A percentile compares a stretch with the other conserved stretches of the same genome.
phyloP scores from a whole-genome alignment of 129 eudicot genomes.

The Oenanthe sinensis region DNA sequence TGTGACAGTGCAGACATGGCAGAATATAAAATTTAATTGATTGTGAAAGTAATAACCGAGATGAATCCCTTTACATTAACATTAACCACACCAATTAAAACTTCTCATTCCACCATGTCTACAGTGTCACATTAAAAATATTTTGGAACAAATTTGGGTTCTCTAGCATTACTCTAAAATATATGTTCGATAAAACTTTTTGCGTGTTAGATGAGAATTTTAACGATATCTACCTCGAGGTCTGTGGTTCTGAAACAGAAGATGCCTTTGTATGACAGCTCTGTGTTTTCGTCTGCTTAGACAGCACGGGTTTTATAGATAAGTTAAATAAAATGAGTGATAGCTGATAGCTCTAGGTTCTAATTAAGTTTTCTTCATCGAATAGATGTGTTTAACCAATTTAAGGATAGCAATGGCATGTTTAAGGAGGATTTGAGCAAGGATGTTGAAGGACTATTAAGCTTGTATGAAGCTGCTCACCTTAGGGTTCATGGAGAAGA shows the following conservation, averaged over 20 bases:
- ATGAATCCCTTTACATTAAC: no score
- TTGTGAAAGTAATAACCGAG: no score
- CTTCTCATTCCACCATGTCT: no score
- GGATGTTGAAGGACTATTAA: not conserved
- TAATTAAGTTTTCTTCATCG: not conserved
- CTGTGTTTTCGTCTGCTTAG: not conserved
- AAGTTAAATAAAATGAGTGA: not conserved
- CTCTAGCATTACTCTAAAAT: no score
- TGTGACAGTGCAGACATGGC: no score
- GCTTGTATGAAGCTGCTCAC: conserved; percentile 7
- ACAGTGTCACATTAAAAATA: no score
- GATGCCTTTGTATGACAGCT: not conserved
- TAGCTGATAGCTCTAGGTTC: not conserved
- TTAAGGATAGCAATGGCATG: not conserved
- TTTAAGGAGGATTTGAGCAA: conserved; percentile 2
- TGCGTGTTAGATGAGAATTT: no score
- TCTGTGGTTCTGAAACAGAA: conserved; percentile 1
- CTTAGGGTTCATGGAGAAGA: conserved; percentile 6
- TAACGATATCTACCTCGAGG: not conserved
- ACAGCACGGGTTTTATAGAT: not conserved
- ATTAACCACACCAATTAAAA: no score
- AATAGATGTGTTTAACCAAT: not conserved
- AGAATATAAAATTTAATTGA: no score
- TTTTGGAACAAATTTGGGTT: no score
- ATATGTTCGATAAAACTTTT: no score